Evolutionary conservation across 306 rosid species (phyloP), one percentile per base, ranked within the genome.

Genomic region (Castanea mollissima): DNA sequence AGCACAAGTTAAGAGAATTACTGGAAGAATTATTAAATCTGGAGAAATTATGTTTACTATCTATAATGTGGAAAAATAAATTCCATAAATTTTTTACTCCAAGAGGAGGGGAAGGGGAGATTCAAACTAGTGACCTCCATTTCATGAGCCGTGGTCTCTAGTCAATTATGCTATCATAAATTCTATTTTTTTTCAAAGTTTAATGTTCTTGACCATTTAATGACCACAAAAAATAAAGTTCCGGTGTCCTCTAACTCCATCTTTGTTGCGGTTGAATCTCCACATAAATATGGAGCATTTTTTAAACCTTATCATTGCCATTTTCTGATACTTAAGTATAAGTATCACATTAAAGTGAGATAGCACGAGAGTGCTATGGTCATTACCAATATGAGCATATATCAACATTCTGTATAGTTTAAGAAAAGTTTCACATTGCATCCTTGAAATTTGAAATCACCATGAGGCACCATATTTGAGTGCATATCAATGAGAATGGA

Each of bases 401-500:
- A 18, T 25, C 23, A 59, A 14, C 20, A 55, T n/a, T 68, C 27
- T 68, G 16, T 68, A 35, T 35, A 35, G 4, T 19, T 49, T 49
- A 16, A 70, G 51, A 79, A 70, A 74, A 68, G 72, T 76, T 83
- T 74, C 64, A 62, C 34, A 69, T 71, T 77, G 10, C 31, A 65
- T 57, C 72, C 73, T 71, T 71, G 68, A 65, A 21, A 46, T 77
- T 49, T 71, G 44, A 81, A 62, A 83, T 70, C 67, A 71, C 74
- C 27, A 77, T 14, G 76, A 67, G 64, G 71, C 51, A 88, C 86
- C 63, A 5, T 27, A 74, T 67, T 79, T 55, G 32, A 54, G 29
- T 73, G 56, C 18, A 57, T 44, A 56, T 59, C 18, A 81, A 67
- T 71, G n/a, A 75, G 60, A 5, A 80, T 51, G 18, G 18, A 71